phyloP scores from a whole-genome alignment of 1,139 yeast species.

The Kodamaea ohmeri region DNA sequence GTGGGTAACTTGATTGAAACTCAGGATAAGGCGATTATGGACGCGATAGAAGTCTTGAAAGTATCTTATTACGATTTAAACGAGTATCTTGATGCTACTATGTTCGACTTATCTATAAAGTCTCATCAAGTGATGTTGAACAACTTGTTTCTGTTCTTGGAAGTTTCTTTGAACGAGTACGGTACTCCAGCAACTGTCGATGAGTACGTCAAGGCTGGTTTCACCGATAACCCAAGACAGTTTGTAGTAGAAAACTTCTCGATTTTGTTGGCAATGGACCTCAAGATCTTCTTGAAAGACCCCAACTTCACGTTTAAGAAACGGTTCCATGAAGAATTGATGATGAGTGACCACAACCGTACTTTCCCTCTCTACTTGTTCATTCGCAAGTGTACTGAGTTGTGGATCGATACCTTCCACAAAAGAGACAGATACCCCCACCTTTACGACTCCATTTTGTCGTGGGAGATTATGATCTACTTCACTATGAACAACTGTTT shows the following conservation, averaged over 20 bases:
- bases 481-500: conserved; percentile 39
- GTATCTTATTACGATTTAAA: conserved; percentile 38
- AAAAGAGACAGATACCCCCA: conserved; percentile 31
- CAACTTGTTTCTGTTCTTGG: conserved; percentile 41
- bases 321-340: conserved; percentile 55
- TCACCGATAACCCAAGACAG: conserved; percentile 43
- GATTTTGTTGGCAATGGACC: conserved; percentile 46
- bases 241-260: conserved; percentile 44
- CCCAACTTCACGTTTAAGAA: conserved; percentile 59
- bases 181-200: conserved; percentile 47
- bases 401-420: conserved; percentile 29
- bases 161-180: conserved; percentile 42
- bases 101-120: conserved; percentile 39
- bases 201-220: conserved; percentile 47
- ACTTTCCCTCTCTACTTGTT: conserved; percentile 44
- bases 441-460: conserved; percentile 46
- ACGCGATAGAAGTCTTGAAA: conserved; percentile 35
- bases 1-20: conserved; percentile 41
- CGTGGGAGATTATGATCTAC: conserved; percentile 51
- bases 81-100: conserved; percentile 34
- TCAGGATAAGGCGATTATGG: conserved; percentile 36
- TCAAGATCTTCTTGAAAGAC: conserved; percentile 51
- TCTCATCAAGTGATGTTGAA: conserved; percentile 44
- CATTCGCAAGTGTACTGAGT: conserved; percentile 16
- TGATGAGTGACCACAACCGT: conserved; percentile 44